Evolutionary conservation across 2,329 filamentous ascomycete species (phyloP).

Genomic region (Diaporthe sp.): DNA sequence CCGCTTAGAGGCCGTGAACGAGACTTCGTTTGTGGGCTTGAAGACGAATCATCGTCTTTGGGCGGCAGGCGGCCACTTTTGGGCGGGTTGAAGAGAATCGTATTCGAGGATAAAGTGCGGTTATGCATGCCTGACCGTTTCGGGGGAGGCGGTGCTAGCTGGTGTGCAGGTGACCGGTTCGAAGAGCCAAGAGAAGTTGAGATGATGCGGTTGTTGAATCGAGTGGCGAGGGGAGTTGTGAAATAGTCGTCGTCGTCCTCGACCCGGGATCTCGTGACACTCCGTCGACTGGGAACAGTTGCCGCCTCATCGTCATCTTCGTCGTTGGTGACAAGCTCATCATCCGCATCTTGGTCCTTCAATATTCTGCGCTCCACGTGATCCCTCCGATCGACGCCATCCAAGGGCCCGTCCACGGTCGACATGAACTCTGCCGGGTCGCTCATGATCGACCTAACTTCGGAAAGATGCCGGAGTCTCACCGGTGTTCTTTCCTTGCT

Average conservation of each 20-base stretch:
- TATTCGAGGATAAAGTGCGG: constrained; percentile 84
- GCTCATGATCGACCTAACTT: constrained; percentile 72
- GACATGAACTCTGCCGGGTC: constrained; percentile 75
- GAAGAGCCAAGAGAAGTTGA: constrained; percentile 51
- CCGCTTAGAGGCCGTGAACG: constrained; percentile 55
- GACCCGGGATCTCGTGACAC: constrained; percentile 39
- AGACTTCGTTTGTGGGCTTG: constrained; percentile 48
- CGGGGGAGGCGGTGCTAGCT: constrained; percentile 46
- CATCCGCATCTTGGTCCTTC: constrained; percentile 87
- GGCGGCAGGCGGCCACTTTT: constrained; percentile 26
- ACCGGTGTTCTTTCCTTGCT: constrained; percentile 61
- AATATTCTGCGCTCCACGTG: constrained; percentile 56
- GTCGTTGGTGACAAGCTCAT: constrained; percentile 88
- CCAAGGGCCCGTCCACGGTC: constrained; percentile 52
- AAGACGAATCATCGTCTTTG: constrained; percentile 57
- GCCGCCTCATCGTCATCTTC: constrained; percentile 71
- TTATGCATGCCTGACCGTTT: constrained; percentile 67
- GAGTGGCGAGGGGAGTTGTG: constrained; percentile 62
- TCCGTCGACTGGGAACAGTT: constrained; percentile 47
- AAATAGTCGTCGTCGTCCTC: constrained; percentile 66
- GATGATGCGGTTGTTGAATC: constrained; percentile 51
- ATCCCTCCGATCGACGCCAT: constrained; percentile 35
- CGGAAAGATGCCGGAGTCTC: constrained; percentile 65
- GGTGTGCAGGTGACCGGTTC: constrained; percentile 42
- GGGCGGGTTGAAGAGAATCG: constrained; percentile 84